Conservation (phyloP, 1,284 basidiomycete species). For the Moniliophthora roreri region DNA sequence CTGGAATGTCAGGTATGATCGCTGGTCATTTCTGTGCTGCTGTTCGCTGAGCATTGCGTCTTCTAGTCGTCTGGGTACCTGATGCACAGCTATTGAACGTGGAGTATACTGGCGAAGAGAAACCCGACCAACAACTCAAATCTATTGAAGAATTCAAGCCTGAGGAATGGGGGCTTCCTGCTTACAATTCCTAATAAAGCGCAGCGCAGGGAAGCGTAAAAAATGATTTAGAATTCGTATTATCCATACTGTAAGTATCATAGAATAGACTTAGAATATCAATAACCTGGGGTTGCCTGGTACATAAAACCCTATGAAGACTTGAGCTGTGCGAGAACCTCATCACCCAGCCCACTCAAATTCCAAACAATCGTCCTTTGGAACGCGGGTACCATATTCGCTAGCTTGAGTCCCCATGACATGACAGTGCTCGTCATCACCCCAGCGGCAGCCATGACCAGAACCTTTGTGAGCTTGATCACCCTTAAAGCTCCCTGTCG, state of each 20-base stretch:
- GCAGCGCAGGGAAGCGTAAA: too few relatives aligned
- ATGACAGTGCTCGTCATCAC: neutral
- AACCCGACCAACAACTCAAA: slow-evolving; percentile 51
- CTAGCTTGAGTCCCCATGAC: neutral
- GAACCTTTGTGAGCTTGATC: neutral
- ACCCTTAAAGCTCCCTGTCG: neutral
- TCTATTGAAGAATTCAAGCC: slow-evolving; percentile 71
- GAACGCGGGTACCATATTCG: neutral
- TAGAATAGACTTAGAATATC: too few relatives aligned
- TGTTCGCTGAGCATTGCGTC: neutral
- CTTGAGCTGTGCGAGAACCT: too few relatives aligned
- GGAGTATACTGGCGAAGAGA: slow-evolving; percentile 41
- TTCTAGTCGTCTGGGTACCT: slow-evolving; percentile 76
- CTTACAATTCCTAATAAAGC: slow-evolving; percentile 36
- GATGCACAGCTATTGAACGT: slow-evolving; percentile 63
- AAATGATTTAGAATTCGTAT: too few relatives aligned
- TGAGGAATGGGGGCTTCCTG: slow-evolving; percentile 75
- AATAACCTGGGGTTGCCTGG: too few relatives aligned
- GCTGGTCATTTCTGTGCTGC: slow-evolving; percentile 2
- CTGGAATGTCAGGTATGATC: slow-evolving; percentile 73
- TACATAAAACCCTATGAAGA: too few relatives aligned
- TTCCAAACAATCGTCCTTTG: neutral
- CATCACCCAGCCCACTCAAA: neutral
- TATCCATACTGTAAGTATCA: too few relatives aligned
- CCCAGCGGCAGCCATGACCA: neutral